phyloP scores from a whole-genome alignment of 768 basidiomycete genomes.

The Kwoniella botswanensis region DNA sequence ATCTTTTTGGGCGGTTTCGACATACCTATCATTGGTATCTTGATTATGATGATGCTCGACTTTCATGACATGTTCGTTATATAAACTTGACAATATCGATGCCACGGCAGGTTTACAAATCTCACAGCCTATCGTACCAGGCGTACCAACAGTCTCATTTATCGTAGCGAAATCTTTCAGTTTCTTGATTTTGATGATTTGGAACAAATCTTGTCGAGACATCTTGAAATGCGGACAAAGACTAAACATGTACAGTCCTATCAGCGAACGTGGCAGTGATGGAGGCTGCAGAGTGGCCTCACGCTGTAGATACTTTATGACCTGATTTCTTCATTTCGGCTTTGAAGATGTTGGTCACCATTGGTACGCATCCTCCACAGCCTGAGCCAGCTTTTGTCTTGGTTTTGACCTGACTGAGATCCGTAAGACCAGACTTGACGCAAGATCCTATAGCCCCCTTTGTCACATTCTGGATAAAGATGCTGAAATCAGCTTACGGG shows the following conservation, averaged over 20 bases:
- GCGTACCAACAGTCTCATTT: constrained; percentile 64
- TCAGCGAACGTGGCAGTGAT: not conserved
- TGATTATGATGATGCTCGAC: constrained; percentile 71
- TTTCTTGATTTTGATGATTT: constrained; percentile 68
- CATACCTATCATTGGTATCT: constrained; percentile 68
- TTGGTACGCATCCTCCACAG: constrained; percentile 74
- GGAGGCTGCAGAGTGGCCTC: not conserved
- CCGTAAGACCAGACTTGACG: constrained; percentile 63
- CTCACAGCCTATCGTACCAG: constrained; percentile 70
- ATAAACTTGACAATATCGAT: constrained; percentile 63
- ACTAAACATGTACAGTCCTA: constrained; percentile 10
- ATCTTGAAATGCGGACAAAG: constrained; percentile 71
- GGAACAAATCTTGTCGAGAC: constrained; percentile 71
- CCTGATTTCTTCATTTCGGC: constrained; percentile 73
- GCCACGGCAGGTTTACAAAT: constrained; percentile 74
- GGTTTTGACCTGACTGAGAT: constrained; percentile 66
- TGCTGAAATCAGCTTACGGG: too few species aligned
- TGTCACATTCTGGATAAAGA: constrained; percentile 62
- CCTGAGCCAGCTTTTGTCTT: constrained; percentile 75
- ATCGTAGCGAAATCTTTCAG: constrained; percentile 66
- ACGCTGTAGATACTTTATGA: constrained; percentile 63
- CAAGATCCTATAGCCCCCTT: constrained; percentile 67
- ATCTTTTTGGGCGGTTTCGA: not conserved
- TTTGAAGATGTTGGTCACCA: constrained; percentile 62
- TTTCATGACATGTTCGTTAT: constrained; percentile 71